These are phyloP conservation scores for Prunus padus DNA, from an alignment of 306 rosid genomes.

Conservation along the genomic window DNA sequence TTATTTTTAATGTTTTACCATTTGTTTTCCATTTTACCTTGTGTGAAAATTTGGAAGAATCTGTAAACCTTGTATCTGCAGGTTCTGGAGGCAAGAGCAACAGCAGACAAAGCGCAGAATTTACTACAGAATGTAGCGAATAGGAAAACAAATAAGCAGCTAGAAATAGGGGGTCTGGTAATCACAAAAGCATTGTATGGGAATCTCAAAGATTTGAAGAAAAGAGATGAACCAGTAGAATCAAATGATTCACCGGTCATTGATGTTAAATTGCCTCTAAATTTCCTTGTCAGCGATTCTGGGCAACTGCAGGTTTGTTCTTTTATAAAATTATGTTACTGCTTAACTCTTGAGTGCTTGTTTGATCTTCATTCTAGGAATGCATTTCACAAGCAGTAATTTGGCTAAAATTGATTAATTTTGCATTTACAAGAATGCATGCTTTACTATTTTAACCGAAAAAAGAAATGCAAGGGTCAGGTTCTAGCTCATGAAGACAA, in stretches of 20 bases:
- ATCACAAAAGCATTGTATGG: constrained; percentile 77
- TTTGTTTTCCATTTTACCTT: neutral
- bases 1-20: too few species aligned
- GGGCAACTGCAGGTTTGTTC: constrained; percentile 78
- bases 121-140: constrained; percentile 76
- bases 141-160: constrained; percentile 77
- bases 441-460: neutral
- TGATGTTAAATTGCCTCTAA: constrained; percentile 84
- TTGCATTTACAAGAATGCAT: neutral
- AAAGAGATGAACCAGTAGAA: constrained; percentile 44
- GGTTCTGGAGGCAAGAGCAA: constrained; percentile 73
- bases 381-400: neutral
- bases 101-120: constrained; percentile 91
- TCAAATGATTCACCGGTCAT: constrained; percentile 50
- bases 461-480: neutral
- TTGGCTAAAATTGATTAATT: neutral
- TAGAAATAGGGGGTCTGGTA: constrained; percentile 72
- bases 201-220: constrained; percentile 46
- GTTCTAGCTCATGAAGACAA: neutral
- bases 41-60: constrained; percentile 4
- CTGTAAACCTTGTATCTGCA: constrained; percentile 20
- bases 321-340: neutral
- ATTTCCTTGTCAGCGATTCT: constrained; percentile 81
- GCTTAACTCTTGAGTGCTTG: neutral
- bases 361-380: too few species aligned